Base-by-base conservation (phyloP, 1,139 yeast genomes). In the Yamadazyma triangularis region DNA sequence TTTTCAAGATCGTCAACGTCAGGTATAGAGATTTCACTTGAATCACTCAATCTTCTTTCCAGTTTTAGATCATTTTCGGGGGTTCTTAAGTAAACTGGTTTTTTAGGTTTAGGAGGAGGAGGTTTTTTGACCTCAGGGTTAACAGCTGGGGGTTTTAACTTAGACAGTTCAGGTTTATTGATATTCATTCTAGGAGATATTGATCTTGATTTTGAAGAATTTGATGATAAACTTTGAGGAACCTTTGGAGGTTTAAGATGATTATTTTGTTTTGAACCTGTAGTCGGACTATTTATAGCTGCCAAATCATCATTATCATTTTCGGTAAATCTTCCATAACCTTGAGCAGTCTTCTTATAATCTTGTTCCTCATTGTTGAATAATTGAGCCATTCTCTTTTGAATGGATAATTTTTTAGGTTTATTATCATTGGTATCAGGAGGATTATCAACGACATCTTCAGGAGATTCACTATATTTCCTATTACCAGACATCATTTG, bases 301-400 rank as follows among this genome's bases (percentile, higher is more conserved):
- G 55, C 58, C 14, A 67, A 46, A 30, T 67, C 73, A n/a, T 60
- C 68, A 6, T 48, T 45, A 15, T 50, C 64, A 15, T 50, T 51
- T n/a, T 43, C 46, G 1, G 88, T 80, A 48, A 70, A 82, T 44
- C 74, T 73, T 3, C 94, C 94, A 49, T 85, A 85, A 0, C 94
- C 94, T 11, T 61, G 57, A 0, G 94, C 94, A 0, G 88, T 78
- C 44, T 73, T 77, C 13, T 64, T 51, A 11, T 30, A 18, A 9
- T 9, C 13, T 0, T 71, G 60, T 2, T 73, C 68, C 22, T 68
- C 69, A 13, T 64, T 64, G 39, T 58, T 68, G 40, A 84, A 59
- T 24, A 82, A 63, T 41, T 70, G 68, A 35, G 79, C 81, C 49
- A 83, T 81, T 39, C 93, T 64, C 45, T 75, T 69, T 52, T 83